Evolutionary conservation across 169 alveolate genomes (phyloP), one percentile per base, ranked within the genome.

Genomic region (Babesia gibsoni): DNA sequence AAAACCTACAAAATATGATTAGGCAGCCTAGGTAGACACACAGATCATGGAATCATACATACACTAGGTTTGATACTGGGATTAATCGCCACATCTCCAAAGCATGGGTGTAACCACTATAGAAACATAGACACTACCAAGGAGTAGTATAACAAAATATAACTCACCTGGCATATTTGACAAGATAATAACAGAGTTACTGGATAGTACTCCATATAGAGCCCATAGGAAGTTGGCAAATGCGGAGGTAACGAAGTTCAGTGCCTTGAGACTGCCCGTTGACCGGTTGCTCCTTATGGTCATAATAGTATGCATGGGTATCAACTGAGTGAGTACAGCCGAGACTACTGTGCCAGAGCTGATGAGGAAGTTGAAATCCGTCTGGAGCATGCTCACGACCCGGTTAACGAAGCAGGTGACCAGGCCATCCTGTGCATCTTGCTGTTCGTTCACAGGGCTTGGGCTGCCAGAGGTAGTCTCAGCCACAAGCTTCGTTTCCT

Each of bases 171-270:
- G 86, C 37, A 78, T 41, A 43, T 77, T 85, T 0, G 90, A 82
- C 32, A 82, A 41, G 0, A 85, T 65, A 67, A 85, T 73, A 9
- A 84, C 74, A 16, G 73, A 39, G 52, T 85, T 85, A 36, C 37
- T 63, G 52, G 83, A 27, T 23, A 85, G 41, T 22, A 66, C 46
- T 0, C 89, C 91, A 67, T 85, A 85, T 4, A 85, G 84, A 23
- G 88, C 59, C 89, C 89, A 85, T 27, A 82, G 69, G 72, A 82
- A 78, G 6, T 77, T 67, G 23, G 91, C 74, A 61, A 81, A 73
- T 16, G 84, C 82, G 35, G 78, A 58, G 8, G 84, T 80, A 20
- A 82, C 77, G 57, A 75, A 85, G 36, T 73, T 68, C 20, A 85
- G 61, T 16, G 84, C 77, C 45, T 80, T 82, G 33, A 82, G 59